A percentile compares a stretch with the other conserved stretches of the same genome.
Evolutionary conservation across 2,329 filamentous ascomycete genomes (phyloP).

Genomic region (Pyrenophora seminiperda): DNA sequence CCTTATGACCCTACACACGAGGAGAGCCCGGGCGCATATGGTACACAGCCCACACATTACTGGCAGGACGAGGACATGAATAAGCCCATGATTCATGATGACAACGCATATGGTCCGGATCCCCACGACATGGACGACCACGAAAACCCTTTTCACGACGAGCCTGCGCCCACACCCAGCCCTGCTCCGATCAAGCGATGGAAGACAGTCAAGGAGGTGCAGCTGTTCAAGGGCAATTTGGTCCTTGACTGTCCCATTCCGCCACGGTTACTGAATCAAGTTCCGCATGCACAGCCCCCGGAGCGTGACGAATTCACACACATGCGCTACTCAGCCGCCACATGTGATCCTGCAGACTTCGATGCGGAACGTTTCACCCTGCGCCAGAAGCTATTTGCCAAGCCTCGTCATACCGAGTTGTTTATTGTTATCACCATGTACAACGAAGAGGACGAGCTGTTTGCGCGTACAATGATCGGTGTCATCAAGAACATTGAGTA

Average conservation of each 20-base stretch:
- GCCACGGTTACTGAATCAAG: slow-evolving; percentile 81
- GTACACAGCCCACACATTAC: slow-evolving; percentile 57
- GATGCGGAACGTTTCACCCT: slow-evolving; percentile 88
- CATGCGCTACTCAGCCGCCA: slow-evolving; percentile 93
- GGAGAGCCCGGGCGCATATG: slow-evolving; percentile 62
- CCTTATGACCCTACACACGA: slow-evolving; percentile 76
- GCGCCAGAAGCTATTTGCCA: slow-evolving; percentile 88
- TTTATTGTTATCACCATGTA: slow-evolving; percentile 99
- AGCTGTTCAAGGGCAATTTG: slow-evolving; percentile 93
- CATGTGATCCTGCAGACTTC: slow-evolving; percentile 89
- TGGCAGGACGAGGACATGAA: slow-evolving; percentile 73
- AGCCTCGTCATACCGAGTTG: slow-evolving; percentile 88
- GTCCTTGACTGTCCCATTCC: slow-evolving; percentile 96
- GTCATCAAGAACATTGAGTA: slow-evolving; percentile 99
- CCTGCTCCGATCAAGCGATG: slow-evolving; percentile 77
- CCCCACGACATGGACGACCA: slow-evolving; percentile 53
- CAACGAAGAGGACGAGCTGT: slow-evolving; percentile 96
- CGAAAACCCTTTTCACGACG: slow-evolving; percentile 47
- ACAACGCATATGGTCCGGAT: slow-evolving; percentile 66
- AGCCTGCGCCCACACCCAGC: slow-evolving; percentile 56
- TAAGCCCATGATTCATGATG: slow-evolving; percentile 75
- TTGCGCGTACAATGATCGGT: slow-evolving; percentile 92
- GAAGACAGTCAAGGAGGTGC: slow-evolving; percentile 99
- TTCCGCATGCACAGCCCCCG: slow-evolving; percentile 76
- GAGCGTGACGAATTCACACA: slow-evolving; percentile 87